phyloP scores from a whole-genome alignment of 192 early-diverging fungal genomes.

The Podila horticola region DNA sequence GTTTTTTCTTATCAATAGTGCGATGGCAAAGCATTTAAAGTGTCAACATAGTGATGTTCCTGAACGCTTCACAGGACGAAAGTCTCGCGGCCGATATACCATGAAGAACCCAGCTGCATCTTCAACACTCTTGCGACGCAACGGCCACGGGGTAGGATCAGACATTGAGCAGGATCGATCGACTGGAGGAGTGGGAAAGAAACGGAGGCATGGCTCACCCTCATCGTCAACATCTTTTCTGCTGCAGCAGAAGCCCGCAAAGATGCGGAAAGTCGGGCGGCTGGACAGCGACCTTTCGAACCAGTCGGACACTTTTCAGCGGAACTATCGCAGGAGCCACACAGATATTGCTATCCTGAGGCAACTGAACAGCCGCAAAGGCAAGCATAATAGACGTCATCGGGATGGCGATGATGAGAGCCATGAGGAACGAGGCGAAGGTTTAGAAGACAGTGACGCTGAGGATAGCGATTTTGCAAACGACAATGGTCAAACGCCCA shows the following conservation, averaged over 20 bases:
- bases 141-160: not conserved
- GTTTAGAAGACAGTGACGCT: conserved; percentile 27
- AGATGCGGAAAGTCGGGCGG: conserved; percentile 31
- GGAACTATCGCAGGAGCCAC: not conserved
- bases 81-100: conserved; percentile 45
- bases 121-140: conserved; percentile 26
- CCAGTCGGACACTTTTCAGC: not conserved
- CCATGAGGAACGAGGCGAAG: conserved; percentile 2
- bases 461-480: conserved; percentile 37
- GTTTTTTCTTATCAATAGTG: conserved; percentile 8
- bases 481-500: conserved; percentile 37
- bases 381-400: not conserved
- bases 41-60: conserved; percentile 50
- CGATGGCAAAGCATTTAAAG: conserved; percentile 49
- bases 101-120: conserved; percentile 52
- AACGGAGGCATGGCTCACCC: conserved; percentile 26
- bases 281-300: not conserved
- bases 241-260: conserved; percentile 17
- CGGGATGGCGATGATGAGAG: not conserved
- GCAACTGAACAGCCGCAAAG: not conserved
- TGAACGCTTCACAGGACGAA: conserved; percentile 48
- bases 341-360: not conserved
- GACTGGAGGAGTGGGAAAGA: conserved; percentile 11
- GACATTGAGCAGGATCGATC: not conserved
- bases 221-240: conserved; percentile 16